phyloP scores from a whole-genome alignment of 1,139 yeast species.

The Candida buenavistaensis region DNA sequence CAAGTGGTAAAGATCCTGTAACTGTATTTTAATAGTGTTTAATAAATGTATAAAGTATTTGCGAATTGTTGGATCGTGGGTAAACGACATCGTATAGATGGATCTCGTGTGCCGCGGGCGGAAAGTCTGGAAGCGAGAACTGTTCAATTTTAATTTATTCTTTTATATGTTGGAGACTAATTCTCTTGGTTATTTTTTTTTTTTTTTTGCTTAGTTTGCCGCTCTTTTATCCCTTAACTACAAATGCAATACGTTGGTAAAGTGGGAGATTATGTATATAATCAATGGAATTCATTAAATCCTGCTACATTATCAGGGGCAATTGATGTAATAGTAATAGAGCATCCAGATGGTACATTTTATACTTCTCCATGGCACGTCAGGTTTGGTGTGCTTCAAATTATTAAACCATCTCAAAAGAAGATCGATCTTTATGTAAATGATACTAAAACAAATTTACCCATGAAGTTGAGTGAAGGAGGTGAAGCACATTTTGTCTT shows the following conservation, averaged over 20 bases:
- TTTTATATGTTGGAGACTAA: too few species aligned
- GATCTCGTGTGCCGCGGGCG: too few species aligned
- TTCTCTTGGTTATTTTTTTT: background rate
- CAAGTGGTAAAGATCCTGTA: constrained; percentile 71
- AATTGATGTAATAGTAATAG: constrained; percentile 95
- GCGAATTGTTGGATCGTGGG: too few species aligned
- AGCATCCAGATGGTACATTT: constrained; percentile 77
- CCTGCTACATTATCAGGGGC: constrained; percentile 98
- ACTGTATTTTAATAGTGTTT: constrained; percentile 15
- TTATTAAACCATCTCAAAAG: constrained; percentile 93
- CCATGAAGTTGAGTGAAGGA: constrained; percentile 96
- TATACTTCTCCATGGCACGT: constrained; percentile 97
- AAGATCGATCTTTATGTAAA: constrained; percentile 88
- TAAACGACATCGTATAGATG: too few species aligned
- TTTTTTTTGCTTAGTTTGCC: background rate
- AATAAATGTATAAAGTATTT: too few species aligned
- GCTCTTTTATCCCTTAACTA: background rate
- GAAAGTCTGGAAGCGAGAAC: too few species aligned
- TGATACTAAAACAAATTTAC: constrained; percentile 76
- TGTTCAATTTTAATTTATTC: too few species aligned
- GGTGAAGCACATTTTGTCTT: constrained; percentile 98
- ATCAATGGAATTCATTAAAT: constrained; percentile 95
- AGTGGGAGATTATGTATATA: constrained; percentile 91
- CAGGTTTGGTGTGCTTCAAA: constrained; percentile 90
- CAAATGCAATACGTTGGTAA: constrained; percentile 93